Base-by-base conservation (phyloP, 75 land plant genomes). In the Pinus taeda region DNA sequence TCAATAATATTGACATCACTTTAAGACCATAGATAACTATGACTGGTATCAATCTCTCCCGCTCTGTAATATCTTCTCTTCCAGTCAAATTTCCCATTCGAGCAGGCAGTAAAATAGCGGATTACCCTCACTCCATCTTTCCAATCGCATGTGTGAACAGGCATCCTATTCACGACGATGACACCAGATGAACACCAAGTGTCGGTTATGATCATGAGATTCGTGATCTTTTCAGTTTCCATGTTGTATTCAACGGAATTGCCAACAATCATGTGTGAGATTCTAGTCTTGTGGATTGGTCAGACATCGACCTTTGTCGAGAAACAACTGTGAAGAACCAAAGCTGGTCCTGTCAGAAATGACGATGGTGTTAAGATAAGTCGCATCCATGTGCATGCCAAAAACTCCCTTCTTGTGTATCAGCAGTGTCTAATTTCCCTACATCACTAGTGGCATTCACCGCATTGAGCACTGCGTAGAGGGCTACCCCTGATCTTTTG, bases 381-480 rank as follows among this genome's bases (percentile, higher is more conserved):
- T 86, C 60, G 90, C 82, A 58, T 86, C 82, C 70, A 83, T 87
- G 86, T 92, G 94, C 94, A 92, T 92, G 60, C 91, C 84, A 2
- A 91, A 82, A 17, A 92, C 85, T 33, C 94, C 94, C 62, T 84
- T 83, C 80, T 89, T 83, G 14, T 77, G 39, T 3, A 86, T 79
- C 14, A 89, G 74, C 1, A 87, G 75, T 60, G 84, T 81, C 91
- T 89, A 89, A 45, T 45, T 45, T 45, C 74, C 79, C 18, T 13
- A 3, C 67, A 15, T 33, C 15, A 15, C 67, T n/a, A n/a, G n/a
- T n/a, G n/a, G n/a, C n/a, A n/a, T n/a, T n/a, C n/a, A n/a, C n/a
- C n/a, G n/a, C n/a, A n/a, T n/a, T n/a, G n/a, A n/a, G n/a, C n/a
- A n/a, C n/a, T n/a, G n/a, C n/a, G n/a, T n/a, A n/a, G n/a, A n/a